A percentile compares a stretch with the other conserved stretches of the same genome.
Conservation (phyloP, 2,329 filamentous ascomycete genomes). For the Zasmidium citrigriseum region DNA sequence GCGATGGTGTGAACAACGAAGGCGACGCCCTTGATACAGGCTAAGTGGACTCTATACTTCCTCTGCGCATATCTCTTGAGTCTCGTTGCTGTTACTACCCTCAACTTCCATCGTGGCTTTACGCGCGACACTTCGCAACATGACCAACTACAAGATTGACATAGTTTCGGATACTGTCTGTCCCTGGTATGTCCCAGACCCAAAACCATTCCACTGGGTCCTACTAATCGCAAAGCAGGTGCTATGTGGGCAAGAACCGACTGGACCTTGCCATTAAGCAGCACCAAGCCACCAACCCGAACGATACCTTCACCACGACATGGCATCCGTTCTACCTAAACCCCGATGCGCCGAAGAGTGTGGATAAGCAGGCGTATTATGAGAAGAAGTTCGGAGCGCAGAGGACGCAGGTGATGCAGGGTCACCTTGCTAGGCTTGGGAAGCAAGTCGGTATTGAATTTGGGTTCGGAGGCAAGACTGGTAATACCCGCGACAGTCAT, state of each 20-base stretch:
- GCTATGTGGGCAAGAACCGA: constrained; percentile 78
- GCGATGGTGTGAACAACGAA: neutral
- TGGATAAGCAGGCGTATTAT: constrained; percentile 60
- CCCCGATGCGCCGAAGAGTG: constrained; percentile 58
- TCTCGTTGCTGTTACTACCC: neutral
- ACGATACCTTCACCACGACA: constrained; percentile 70
- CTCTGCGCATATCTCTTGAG: neutral
- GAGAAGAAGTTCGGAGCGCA: constrained; percentile 65
- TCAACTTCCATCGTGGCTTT: constrained; percentile 22
- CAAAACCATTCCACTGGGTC: too few species aligned
- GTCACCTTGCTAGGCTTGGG: constrained; percentile 61
- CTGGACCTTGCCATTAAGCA: constrained; percentile 70
- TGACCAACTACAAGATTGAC: constrained; percentile 76
- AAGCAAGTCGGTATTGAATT: constrained; percentile 71
- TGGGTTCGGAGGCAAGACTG: constrained; percentile 68
- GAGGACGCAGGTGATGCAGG: constrained; percentile 58
- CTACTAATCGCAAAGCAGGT: constrained; percentile 28
- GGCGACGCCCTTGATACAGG: neutral
- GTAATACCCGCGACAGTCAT: constrained; percentile 79
- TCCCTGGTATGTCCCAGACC: constrained; percentile 49
- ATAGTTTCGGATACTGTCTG: constrained; percentile 84
- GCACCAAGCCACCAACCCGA: constrained; percentile 56
- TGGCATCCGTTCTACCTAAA: constrained; percentile 85
- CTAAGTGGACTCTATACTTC: neutral
- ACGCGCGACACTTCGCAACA: constrained; percentile 42